Base-by-base conservation (phyloP, 305 asterid species). In the Petunia hybrid region DNA sequence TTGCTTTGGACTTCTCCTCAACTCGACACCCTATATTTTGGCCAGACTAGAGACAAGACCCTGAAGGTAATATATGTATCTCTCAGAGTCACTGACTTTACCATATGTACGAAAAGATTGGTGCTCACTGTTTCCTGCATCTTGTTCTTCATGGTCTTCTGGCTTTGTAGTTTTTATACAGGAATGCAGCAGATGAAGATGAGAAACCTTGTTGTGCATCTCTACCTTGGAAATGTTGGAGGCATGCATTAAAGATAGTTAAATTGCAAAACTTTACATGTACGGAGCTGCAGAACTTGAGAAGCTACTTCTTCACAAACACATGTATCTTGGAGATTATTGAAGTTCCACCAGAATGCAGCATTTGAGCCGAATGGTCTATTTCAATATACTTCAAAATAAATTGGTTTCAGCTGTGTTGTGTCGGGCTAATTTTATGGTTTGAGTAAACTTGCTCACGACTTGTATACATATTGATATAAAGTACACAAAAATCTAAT, bases 181-280 rank as follows among this genome's bases (percentile, higher is more conserved):
- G 41, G 31, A 3, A 70, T 70, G 60, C 10, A 16, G 76, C 8
- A 16, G 56, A 0, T 22, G 77, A 70, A 31, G 60, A 45, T 6
- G 22, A 10, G 12, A 70, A 70, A 46, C 6, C 31, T 46, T 31
- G 39, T 42, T 68, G 40, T 43, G 16, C 76, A 68, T 68, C 76
- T 42, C 76, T 16, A 68, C 13, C 40, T 16, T 68, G 76, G 56
- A 68, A 42, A 42, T 68, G 76, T 68, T 68, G 8, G 76, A 68
- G 2, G 48, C 40, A 68, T 8, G 76, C 8, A 14, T 4, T 42
- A 16, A 42, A 67, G 56, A 68, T 9, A 68, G 56, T 68, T 68
- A 46, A n/a, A 16, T 42, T 68, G 42, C 77, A 70, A 5, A 70
- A 70, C 8, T 69, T 45, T 69, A 22, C 56, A 69, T 2, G 57